Evolutionary conservation across 768 basidiomycete species (phyloP).

Genomic region (Dioszegia hungarica): DNA sequence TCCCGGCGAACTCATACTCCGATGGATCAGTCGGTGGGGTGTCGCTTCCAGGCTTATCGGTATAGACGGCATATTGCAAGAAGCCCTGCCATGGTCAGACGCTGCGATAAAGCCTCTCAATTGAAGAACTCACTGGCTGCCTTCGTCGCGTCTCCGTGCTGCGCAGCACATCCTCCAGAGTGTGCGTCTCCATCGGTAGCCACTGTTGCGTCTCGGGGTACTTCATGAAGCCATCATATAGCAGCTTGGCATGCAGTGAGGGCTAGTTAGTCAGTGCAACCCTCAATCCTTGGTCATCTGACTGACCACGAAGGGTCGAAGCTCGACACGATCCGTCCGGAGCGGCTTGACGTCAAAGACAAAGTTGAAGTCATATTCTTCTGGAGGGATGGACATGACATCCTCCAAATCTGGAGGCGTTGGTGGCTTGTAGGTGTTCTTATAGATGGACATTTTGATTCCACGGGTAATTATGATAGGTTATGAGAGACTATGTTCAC

Average conservation of each 20-base stretch:
- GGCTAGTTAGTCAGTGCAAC: conserved; percentile 15
- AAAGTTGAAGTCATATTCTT: conserved; percentile 43
- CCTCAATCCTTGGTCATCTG: background rate
- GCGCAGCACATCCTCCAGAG: conserved; percentile 14
- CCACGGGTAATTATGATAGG: too few species aligned
- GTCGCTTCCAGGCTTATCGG: conserved; percentile 18
- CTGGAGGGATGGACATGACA: conserved; percentile 17
- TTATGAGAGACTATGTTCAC: too few species aligned
- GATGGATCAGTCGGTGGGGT: conserved; percentile 14
- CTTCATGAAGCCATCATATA: conserved; percentile 18
- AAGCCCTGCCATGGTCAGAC: conserved; percentile 7
- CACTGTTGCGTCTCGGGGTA: conserved; percentile 18
- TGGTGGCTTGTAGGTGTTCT: background rate
- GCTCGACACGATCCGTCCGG: conserved; percentile 31
- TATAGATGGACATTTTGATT: background rate
- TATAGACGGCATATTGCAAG: conserved; percentile 29
- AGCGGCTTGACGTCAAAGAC: conserved; percentile 31
- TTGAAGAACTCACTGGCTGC: background rate
- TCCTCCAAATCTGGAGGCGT: background rate
- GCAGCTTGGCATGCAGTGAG: conserved; percentile 22
- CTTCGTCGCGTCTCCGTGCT: conserved; percentile 14
- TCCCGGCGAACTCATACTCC: conserved; percentile 33
- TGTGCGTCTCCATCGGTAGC: conserved; percentile 13
- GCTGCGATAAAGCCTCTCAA: background rate
- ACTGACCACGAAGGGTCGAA: conserved; percentile 40